Percentiles rank a stretch among this genome's conserved stretches.
Evolutionary conservation across 2,329 filamentous ascomycete species (phyloP).

Genomic region (Exutisphaerella laricina): DNA sequence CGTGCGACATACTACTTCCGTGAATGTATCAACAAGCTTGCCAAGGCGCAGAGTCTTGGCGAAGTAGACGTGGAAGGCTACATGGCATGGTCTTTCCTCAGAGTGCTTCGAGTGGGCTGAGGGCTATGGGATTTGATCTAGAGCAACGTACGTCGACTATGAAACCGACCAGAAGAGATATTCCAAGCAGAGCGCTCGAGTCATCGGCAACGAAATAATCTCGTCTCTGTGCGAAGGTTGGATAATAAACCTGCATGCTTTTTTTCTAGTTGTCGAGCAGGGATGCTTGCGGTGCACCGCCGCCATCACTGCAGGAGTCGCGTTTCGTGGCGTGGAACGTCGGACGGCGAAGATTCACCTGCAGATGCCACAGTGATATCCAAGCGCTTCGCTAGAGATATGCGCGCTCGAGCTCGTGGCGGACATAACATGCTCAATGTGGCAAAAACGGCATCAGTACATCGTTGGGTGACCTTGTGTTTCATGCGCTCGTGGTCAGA

Average conservation of each 20-base stretch:
- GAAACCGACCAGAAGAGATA: conserved; percentile 66
- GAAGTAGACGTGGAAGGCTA: conserved; percentile 76
- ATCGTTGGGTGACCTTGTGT: neutral
- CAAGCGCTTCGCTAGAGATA: too few species aligned
- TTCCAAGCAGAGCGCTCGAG: conserved; percentile 77
- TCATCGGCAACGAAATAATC: conserved; percentile 44
- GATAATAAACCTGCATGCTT: neutral
- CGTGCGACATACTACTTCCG: conserved; percentile 73
- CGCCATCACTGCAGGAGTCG: neutral
- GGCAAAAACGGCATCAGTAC: neutral
- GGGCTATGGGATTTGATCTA: conserved; percentile 62
- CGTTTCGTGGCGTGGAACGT: neutral
- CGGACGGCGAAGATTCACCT: neutral
- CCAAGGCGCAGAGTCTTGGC: conserved; percentile 63
- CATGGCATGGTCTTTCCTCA: conserved; percentile 69
- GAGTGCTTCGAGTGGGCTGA: conserved; percentile 92
- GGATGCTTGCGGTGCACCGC: neutral
- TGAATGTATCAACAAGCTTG: conserved; percentile 71
- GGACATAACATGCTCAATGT: neutral
- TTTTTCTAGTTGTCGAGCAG: conserved; percentile 2
- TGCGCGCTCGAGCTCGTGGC: too few species aligned
- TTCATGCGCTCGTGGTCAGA: neutral
- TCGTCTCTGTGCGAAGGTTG: conserved; percentile 6
- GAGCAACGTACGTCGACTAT: conserved; percentile 80
- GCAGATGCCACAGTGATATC: neutral